Evolutionary conservation across 1,139 yeast species (phyloP), one percentile per base, ranked within the genome.

Genomic region (Candida glucosophila): DNA sequence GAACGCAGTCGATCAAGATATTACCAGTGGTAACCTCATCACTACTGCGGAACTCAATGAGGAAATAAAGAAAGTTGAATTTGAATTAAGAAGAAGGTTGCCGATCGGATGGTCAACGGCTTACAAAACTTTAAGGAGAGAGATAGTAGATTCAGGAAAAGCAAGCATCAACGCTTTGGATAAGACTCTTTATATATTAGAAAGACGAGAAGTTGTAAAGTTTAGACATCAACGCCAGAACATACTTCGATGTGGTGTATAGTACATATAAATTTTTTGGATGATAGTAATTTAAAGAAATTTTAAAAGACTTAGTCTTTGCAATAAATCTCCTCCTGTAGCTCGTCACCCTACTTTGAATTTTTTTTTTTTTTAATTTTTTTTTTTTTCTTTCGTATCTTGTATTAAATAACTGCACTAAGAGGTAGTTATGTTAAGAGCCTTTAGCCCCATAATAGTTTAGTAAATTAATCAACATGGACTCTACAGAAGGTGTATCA

Each of bases 81-180:
- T 71, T 24, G 95, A 85, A 49, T 69, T 90, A 37, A 77, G 86
- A 52, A 74, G 93, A 53, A 74, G 98, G 49, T 65, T 90, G 39
- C 97, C 98, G 5, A 80, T 92, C 39, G 98, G 98, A 9, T 90
- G 95, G 92, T 82, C 94, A 17, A 86, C 97, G 2, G 79, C 92
- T 14, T 83, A 83, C 50, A 76, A 73, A 40, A 85, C 95, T 2
- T 66, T 90, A 32, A 69, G 85, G 41, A 73, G 78, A 37, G 95
- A 90, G 53, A 80, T 88, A 49, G 93, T 86, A 14, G 80, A 74
- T 23, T 70, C 76, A 17, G 77, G 79, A 26, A 68, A 67, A 32
- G 77, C 73, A 34, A 66, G 77, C 19, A 73, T 74, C 29, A 72
- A 72, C 29, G 93, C 95, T 0, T 62, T 90, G 37, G 95, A 88